phyloP scores from a whole-genome alignment of 805 yeast species.

The Pichia paraexigua region DNA sequence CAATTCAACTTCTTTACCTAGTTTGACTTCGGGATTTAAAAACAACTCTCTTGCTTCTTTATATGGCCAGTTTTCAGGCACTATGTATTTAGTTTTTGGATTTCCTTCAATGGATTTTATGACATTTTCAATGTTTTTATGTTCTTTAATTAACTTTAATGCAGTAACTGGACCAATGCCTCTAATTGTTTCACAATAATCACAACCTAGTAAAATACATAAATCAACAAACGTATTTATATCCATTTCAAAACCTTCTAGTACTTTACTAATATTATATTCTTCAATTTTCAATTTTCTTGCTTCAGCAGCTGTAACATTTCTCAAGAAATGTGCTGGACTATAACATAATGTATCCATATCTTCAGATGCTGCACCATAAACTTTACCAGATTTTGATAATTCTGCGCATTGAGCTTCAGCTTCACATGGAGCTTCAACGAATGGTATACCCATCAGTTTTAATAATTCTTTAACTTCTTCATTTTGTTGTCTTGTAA shows the following conservation, averaged over 20 bases:
- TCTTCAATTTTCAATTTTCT: constrained; percentile 89
- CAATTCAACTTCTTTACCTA: constrained; percentile 52
- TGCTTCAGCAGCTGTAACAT: constrained; percentile 90
- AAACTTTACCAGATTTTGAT: constrained; percentile 84
- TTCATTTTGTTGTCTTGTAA: constrained; percentile 83
- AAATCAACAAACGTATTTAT: constrained; percentile 74
- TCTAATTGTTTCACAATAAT: constrained; percentile 89
- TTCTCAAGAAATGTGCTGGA: constrained; percentile 77
- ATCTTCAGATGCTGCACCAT: constrained; percentile 97
- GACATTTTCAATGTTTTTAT: constrained; percentile 71
- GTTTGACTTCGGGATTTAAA: constrained; percentile 68
- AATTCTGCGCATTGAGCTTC: constrained; percentile 97
- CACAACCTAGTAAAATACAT: constrained; percentile 93
- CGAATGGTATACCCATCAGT: constrained; percentile 92
- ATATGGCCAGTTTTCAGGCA: constrained; percentile 94
- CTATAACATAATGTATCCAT: constrained; percentile 96
- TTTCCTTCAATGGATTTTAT: constrained; percentile 53
- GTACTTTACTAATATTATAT: constrained; percentile 54
- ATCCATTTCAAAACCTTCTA: constrained; percentile 72
- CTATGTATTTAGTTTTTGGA: constrained; percentile 58
- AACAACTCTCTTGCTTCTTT: constrained; percentile 82
- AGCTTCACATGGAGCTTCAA: constrained; percentile 96
- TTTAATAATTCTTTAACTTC: constrained; percentile 78
- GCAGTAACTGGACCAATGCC: constrained; percentile 98
- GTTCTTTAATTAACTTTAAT: constrained; percentile 76